phyloP scores from a whole-genome alignment of 352 stramenopile genomes.

The Blastocystis sp. region DNA sequence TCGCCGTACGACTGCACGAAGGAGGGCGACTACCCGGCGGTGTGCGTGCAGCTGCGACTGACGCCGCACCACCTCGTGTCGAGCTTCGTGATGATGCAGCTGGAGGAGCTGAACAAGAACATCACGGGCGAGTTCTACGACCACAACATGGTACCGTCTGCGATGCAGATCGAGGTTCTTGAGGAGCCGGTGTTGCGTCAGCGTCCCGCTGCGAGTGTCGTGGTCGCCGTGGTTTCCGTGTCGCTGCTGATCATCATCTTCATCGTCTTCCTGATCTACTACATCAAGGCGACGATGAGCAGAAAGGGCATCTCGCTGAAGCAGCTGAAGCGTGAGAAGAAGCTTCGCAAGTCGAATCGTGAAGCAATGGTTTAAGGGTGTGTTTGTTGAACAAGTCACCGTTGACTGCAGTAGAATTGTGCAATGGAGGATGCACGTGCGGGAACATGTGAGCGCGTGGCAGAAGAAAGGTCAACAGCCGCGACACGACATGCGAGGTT shows the following conservation, averaged over 20 bases:
- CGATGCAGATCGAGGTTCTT: not conserved
- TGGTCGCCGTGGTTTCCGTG: not conserved
- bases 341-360: not conserved
- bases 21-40: not conserved
- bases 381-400: not conserved
- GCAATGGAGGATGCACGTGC: too few relatives aligned
- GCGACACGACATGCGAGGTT: too few relatives aligned
- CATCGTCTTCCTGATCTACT: not conserved
- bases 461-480: too few relatives aligned
- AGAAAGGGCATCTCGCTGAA: not conserved
- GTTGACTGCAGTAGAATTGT: too few relatives aligned
- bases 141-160: not conserved
- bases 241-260: not conserved
- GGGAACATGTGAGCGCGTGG: too few relatives aligned
- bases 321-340: not conserved
- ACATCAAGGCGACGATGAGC: not conserved
- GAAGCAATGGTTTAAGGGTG: not conserved
- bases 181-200: slow-evolving; percentile 6
- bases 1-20: not conserved
- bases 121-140: slow-evolving; percentile 24
- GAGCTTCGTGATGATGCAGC: slow-evolving; percentile 32
- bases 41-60: not conserved
- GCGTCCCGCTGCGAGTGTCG: not conserved
- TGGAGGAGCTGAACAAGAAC: slow-evolving; percentile 35
- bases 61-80: slow-evolving; percentile 10